These are phyloP conservation scores for Fusarium pseudonygamai DNA, from an alignment of 2,329 filamentous ascomycete genomes.

Conservation along the genomic window DNA sequence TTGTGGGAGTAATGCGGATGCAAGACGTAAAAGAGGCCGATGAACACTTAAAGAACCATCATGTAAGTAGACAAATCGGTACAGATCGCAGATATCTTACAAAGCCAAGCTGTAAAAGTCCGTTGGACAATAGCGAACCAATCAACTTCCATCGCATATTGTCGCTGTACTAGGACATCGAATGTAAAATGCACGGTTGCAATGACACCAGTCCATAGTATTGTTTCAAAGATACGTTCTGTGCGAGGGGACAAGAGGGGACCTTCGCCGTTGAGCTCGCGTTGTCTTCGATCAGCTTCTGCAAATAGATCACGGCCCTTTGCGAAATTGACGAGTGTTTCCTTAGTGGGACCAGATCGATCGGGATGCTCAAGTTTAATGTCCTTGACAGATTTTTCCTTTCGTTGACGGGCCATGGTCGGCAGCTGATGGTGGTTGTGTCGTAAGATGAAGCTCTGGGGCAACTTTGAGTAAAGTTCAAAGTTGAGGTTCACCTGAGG, in stretches of 20 bases:
- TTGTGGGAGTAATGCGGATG: constrained; percentile 63
- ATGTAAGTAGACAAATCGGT: background rate
- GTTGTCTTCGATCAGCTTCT: constrained; percentile 54
- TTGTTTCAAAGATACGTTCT: constrained; percentile 64
- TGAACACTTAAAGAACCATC: constrained; percentile 59
- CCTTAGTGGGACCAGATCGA: constrained; percentile 66
- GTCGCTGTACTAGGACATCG: constrained; percentile 80
- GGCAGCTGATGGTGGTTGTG: background rate
- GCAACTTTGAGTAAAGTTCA: background rate
- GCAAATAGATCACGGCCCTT: constrained; percentile 69
- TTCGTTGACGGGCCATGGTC: constrained; percentile 61
- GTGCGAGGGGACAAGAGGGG: constrained; percentile 54
- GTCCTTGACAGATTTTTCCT: constrained; percentile 57
- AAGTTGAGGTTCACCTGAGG: constrained; percentile 3
- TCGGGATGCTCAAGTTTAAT: constrained; percentile 76
- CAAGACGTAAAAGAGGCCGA: constrained; percentile 64
- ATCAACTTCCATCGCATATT: constrained; percentile 74
- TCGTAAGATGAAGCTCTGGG: constrained; percentile 13
- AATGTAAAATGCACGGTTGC: constrained; percentile 80
- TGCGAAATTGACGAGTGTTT: constrained; percentile 79
- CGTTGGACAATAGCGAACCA: constrained; percentile 66
- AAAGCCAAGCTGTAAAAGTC: constrained; percentile 61
- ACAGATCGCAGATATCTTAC: constrained; percentile 50
- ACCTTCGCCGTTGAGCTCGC: constrained; percentile 48
- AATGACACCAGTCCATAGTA: constrained; percentile 70